Evolutionary conservation across 1,284 basidiomycete genomes (phyloP).

Genomic region (Pascua guehoae): DNA sequence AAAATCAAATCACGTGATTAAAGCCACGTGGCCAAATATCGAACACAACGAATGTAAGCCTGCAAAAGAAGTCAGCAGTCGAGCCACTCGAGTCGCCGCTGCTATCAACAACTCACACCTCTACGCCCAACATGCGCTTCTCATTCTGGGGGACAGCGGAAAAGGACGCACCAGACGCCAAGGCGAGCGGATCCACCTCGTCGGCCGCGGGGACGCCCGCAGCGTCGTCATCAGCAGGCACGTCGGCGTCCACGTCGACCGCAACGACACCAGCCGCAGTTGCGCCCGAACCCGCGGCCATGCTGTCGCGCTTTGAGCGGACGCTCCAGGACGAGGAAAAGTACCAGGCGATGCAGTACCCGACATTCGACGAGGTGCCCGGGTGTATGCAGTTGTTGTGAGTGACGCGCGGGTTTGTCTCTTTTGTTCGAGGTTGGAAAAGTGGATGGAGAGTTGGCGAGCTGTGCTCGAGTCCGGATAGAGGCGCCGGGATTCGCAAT

Average conservation of each 20-base stretch:
- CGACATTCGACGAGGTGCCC: slow-evolving; percentile 72
- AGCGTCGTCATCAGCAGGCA: too few relatives aligned
- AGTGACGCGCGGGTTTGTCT: slow-evolving; percentile 15
- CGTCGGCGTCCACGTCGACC: too few relatives aligned
- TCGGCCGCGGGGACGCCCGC: too few relatives aligned
- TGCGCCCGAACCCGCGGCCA: slow-evolving; percentile 11
- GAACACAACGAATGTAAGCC: too few relatives aligned
- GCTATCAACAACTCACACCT: not conserved
- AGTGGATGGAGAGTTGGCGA: too few relatives aligned
- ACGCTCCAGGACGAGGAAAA: slow-evolving; percentile 42
- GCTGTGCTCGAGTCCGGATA: not conserved
- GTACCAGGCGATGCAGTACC: slow-evolving; percentile 53
- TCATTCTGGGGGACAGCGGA: slow-evolving; percentile 3
- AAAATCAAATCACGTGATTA: too few relatives aligned
- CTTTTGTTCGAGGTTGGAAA: too few relatives aligned
- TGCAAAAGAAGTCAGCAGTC: too few relatives aligned
- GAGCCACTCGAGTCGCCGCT: too few relatives aligned
- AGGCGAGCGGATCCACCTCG: not conserved
- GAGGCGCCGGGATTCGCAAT: not conserved
- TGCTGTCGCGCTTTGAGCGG: slow-evolving; percentile 30
- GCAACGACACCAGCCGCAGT: not conserved
- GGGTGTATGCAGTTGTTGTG: slow-evolving; percentile 68
- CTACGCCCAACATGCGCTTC: slow-evolving; percentile 8
- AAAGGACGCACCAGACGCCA: not conserved
- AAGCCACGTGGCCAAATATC: too few relatives aligned